phyloP scores from a whole-genome alignment of 306 rosid species.

The Acacia acuminata region DNA sequence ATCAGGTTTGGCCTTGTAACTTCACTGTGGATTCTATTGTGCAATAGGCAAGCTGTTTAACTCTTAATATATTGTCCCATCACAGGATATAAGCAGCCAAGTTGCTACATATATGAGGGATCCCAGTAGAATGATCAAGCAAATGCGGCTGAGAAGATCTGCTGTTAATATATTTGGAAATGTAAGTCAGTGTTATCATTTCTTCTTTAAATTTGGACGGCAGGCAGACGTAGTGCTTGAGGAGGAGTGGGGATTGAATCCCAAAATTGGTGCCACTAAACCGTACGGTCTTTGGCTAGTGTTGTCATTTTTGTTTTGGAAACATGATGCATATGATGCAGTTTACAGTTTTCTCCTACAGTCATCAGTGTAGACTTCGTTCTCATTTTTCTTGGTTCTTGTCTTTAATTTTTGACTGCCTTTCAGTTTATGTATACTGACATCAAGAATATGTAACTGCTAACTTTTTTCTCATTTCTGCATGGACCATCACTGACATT shows the following conservation, averaged over 20 bases:
- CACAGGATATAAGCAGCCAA: conserved; percentile 80
- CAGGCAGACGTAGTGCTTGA: no score
- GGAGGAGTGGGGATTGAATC: no score
- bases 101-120: conserved; percentile 89
- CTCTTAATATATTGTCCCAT: conserved; percentile 16
- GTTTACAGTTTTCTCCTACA: conserved; percentile 9
- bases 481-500: conserved; percentile 14
- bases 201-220: no score
- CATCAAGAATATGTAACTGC: background rate
- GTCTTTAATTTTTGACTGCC: background rate
- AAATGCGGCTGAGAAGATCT: conserved; percentile 75
- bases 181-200: conserved; percentile 48
- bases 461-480: background rate
- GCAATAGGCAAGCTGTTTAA: background rate
- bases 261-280: no score
- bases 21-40: conserved; percentile 17
- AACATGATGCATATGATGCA: background rate
- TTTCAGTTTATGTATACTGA: background rate
- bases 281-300: no score
- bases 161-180: conserved; percentile 59
- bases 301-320: conserved; percentile 13
- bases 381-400: background rate
- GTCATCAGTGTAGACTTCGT: background rate
- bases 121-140: conserved; percentile 87
- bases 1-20: conserved; percentile 64